phyloP scores from a whole-genome alignment of 768 basidiomycete species.

The Krasilnikovozyma curviuscula region DNA sequence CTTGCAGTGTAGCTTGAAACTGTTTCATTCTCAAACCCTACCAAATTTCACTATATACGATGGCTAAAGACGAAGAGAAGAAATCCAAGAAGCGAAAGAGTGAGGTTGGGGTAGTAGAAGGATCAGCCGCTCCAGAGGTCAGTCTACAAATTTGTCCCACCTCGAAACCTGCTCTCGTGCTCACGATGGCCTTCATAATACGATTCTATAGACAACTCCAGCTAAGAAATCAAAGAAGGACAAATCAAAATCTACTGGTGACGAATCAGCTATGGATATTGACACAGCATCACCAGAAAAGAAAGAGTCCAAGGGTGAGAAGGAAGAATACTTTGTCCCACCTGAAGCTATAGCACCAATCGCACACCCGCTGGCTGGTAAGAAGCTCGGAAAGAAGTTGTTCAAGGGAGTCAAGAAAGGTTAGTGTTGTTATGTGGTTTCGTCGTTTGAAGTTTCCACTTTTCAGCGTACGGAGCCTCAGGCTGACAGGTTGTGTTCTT shows the following conservation, averaged over 20 bases:
- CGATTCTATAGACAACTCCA: background rate
- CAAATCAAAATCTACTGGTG: conserved; percentile 21
- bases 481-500: background rate
- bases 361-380: conserved; percentile 77
- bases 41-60: too few species aligned
- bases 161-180: background rate
- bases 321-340: conserved; percentile 46
- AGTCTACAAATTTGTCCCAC: background rate
- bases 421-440: conserved; percentile 11
- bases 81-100: conserved; percentile 7
- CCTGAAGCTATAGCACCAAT: conserved; percentile 79
- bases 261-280: conserved; percentile 14
- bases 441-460: conserved; percentile 19
- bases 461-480: background rate
- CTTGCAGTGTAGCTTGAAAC: too few species aligned
- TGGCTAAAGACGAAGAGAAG: conserved; percentile 8
- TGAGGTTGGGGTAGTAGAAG: conserved; percentile 1
- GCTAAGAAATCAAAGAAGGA: conserved; percentile 31
- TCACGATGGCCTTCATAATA: background rate
- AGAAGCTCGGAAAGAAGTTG: conserved; percentile 81
- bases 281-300: conserved; percentile 25
- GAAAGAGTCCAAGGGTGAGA: conserved; percentile 32
- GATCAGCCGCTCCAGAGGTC: background rate
- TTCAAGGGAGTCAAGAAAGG: conserved; percentile 91
- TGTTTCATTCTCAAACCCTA: too few species aligned